A percentile compares a stretch with the other conserved stretches of the same genome.
These are phyloP conservation scores for Microsporum ferrugineum DNA, from an alignment of 2,329 filamentous ascomycete species.

Conservation along the genomic window DNA sequence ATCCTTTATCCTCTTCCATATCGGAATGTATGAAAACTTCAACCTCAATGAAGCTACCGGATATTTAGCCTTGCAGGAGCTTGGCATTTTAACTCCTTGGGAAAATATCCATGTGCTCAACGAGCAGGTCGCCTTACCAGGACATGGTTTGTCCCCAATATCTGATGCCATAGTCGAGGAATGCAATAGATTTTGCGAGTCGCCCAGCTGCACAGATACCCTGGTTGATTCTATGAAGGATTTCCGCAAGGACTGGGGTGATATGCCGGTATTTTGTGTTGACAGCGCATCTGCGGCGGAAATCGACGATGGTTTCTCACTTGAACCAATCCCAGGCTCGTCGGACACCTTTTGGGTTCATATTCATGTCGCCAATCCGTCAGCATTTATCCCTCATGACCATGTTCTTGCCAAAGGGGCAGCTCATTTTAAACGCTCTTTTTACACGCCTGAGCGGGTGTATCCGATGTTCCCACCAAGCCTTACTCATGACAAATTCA, in stretches of 20 bases:
- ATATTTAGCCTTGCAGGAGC: constrained; percentile 47
- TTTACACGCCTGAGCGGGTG: constrained; percentile 43
- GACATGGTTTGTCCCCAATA: constrained; percentile 24
- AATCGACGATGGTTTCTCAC: constrained; percentile 53
- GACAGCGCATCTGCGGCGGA: constrained; percentile 45
- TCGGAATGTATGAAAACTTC: constrained; percentile 43
- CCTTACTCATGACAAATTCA: constrained; percentile 42
- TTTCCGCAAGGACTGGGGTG: constrained; percentile 47
- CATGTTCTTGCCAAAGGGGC: constrained; percentile 45
- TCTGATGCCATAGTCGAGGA: constrained; percentile 25
- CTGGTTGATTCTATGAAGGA: constrained; percentile 46
- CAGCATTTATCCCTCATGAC: constrained; percentile 46
- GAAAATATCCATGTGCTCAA: constrained; percentile 44
- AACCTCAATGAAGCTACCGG: constrained; percentile 30
- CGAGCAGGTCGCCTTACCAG: constrained; percentile 42
- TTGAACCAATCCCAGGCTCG: constrained; percentile 39
- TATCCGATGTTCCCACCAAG: constrained; percentile 47
- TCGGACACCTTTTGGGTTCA: constrained; percentile 46
- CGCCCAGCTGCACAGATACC: constrained; percentile 13
- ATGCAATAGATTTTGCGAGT: constrained; percentile 21
- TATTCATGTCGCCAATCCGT: constrained; percentile 53
- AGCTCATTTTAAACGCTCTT: constrained; percentile 41
- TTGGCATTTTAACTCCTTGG: constrained; percentile 50
- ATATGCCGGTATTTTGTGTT: constrained; percentile 49
- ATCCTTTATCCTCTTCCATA: constrained; percentile 45